Conservation (phyloP, 768 basidiomycete genomes). For the Boletus barrowsii region DNA sequence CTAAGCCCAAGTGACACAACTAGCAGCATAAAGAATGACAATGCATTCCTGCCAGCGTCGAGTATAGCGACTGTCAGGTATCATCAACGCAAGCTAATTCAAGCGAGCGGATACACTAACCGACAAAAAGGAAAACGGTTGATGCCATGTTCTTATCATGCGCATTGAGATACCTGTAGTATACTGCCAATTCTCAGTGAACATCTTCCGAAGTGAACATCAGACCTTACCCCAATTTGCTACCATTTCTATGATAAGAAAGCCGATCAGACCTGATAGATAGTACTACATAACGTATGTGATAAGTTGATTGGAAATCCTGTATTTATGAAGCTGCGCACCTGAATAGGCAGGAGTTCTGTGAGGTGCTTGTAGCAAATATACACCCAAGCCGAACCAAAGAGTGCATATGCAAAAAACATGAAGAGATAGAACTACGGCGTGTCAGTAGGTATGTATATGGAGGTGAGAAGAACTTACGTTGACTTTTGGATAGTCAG, state of each 20-base stretch:
- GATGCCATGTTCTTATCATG: slow-evolving; percentile 73
- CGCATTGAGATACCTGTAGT: slow-evolving; percentile 93
- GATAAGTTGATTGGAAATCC: slow-evolving; percentile 1
- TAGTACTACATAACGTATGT: slow-evolving; percentile 59
- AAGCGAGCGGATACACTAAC: slow-evolving; percentile 39
- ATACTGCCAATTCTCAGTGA: slow-evolving; percentile 45
- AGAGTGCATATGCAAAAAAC: slow-evolving; percentile 70
- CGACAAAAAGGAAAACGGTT: slow-evolving; percentile 90
- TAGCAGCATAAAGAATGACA: slow-evolving; percentile 93
- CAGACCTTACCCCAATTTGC: slow-evolving; percentile 73
- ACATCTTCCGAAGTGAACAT: background rate
- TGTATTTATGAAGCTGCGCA: slow-evolving; percentile 29
- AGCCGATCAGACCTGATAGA: slow-evolving; percentile 80
- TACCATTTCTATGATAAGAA: slow-evolving; percentile 92
- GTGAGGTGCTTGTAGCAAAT: slow-evolving; percentile 76
- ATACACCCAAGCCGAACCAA: slow-evolving; percentile 77
- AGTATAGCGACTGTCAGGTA: slow-evolving; percentile 75
- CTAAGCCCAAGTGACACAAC: slow-evolving; percentile 91
- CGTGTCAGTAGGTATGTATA: background rate
- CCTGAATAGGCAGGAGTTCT: slow-evolving; percentile 88
- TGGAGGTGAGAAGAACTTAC: slow-evolving; percentile 45
- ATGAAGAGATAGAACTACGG: slow-evolving; percentile 82
- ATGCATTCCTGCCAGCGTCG: slow-evolving; percentile 90
- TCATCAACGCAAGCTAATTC: background rate
- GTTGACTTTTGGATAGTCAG: slow-evolving; percentile 96